Evolutionary conservation across 2,329 filamentous ascomycete species (phyloP).

Genomic region (Epicoccum nigrum): DNA sequence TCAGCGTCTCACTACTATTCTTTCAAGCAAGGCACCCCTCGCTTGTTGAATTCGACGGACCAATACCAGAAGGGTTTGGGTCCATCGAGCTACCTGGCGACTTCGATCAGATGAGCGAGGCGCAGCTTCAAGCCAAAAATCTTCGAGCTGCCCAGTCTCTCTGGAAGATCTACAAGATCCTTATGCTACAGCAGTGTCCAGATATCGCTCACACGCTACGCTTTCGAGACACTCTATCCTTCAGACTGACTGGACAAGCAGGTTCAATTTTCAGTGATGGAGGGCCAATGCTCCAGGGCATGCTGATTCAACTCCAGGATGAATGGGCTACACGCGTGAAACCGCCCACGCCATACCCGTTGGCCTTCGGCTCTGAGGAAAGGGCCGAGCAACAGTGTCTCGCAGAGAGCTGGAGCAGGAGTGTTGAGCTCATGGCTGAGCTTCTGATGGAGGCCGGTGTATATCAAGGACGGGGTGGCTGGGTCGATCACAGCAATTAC

Average conservation of each 20-base stretch:
- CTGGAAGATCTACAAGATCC: conserved; percentile 27
- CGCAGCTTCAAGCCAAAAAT: conserved; percentile 22
- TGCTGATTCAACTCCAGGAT: conserved; percentile 27
- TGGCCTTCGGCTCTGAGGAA: conserved; percentile 25
- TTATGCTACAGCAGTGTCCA: conserved; percentile 22
- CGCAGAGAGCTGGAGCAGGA: conserved; percentile 25
- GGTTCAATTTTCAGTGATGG: conserved; percentile 25
- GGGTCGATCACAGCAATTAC: conserved; percentile 31
- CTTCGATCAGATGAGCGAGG: conserved; percentile 22
- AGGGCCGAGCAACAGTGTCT: conserved; percentile 24
- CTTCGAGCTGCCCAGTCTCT: conserved; percentile 28
- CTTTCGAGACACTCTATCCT: conserved; percentile 23
- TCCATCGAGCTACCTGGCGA: conserved; percentile 21
- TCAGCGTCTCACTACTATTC: conserved; percentile 36
- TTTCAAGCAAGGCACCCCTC: conserved; percentile 33
- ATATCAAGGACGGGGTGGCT: conserved; percentile 32
- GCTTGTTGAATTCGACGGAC: conserved; percentile 32
- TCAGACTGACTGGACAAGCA: conserved; percentile 23
- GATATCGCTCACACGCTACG: conserved; percentile 21
- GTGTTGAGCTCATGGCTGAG: conserved; percentile 31
- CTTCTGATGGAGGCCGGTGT: conserved; percentile 25
- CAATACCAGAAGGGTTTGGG: conserved; percentile 24
- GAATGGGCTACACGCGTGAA: conserved; percentile 20
- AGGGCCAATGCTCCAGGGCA: conserved; percentile 23
- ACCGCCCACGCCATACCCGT: conserved; percentile 22